Conservation (phyloP, 2,329 filamentous ascomycete genomes). For the Blastomyces parvus region DNA sequence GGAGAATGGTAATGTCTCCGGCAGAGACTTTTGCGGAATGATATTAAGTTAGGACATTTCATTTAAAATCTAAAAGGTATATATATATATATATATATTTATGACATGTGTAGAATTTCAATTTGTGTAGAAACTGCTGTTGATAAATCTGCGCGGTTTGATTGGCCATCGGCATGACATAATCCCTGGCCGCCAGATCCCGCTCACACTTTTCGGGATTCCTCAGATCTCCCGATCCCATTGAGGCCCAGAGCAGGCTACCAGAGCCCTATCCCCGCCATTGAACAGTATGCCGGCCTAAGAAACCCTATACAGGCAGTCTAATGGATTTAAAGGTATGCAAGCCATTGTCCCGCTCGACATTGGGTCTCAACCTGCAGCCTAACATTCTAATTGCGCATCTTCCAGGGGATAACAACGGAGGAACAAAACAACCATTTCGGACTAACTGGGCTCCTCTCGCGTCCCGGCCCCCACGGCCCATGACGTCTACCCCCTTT, state of each 20-base stretch:
- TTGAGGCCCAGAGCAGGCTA: background rate
- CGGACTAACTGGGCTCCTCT: background rate
- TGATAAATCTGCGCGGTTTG: background rate
- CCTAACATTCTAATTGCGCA: background rate
- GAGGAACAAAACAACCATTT: background rate
- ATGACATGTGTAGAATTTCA: too few relatives aligned
- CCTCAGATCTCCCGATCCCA: background rate
- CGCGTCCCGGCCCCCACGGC: background rate
- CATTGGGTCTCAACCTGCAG: background rate
- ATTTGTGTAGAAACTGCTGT: too few relatives aligned
- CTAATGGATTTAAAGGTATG: background rate
- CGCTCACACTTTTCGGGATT: background rate
- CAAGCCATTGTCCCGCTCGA: background rate
- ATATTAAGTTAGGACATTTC: too few relatives aligned
- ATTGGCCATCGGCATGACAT: constrained; percentile 5
- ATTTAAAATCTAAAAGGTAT: too few relatives aligned
- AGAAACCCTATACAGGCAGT: constrained; percentile 9
- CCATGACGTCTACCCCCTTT: background rate
- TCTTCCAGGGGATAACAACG: background rate
- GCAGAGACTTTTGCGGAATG: too few relatives aligned
- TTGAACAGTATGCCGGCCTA: constrained; percentile 1
- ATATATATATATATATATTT: too few relatives aligned
- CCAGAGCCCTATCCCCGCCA: constrained; percentile 16
- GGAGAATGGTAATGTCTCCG: too few relatives aligned
- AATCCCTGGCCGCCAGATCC: background rate